Conservation (phyloP, 2,329 filamentous ascomycete genomes). For the Huntiella savannae region DNA sequence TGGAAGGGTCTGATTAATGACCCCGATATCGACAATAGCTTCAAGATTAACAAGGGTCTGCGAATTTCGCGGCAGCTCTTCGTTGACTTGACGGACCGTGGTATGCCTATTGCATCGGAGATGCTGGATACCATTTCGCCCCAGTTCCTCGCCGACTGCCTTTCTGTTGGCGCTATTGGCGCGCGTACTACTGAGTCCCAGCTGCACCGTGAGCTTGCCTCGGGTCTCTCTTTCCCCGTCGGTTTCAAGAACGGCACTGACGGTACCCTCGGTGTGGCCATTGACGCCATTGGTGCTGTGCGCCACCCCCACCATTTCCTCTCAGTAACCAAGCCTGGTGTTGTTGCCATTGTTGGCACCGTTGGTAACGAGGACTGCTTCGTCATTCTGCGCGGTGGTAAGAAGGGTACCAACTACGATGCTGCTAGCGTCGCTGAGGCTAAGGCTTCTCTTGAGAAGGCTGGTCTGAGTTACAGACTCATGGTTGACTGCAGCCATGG, state of each 20-base stretch:
- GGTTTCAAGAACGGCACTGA: slow-evolving; percentile 99
- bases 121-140: slow-evolving; percentile 98
- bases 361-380: slow-evolving; percentile 94
- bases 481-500: slow-evolving; percentile 99
- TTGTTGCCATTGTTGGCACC: slow-evolving; percentile 87
- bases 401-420: slow-evolving; percentile 87
- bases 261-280: slow-evolving; percentile 69
- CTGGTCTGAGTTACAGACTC: slow-evolving; percentile 54
- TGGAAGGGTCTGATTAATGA: slow-evolving; percentile 99
- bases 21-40: slow-evolving; percentile 93
- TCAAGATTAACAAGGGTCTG: slow-evolving; percentile 97
- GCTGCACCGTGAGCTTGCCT: slow-evolving; percentile 84
- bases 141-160: slow-evolving; percentile 82
- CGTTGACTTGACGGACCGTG: slow-evolving; percentile 73
- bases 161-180: slow-evolving; percentile 82
- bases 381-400: slow-evolving; percentile 83
- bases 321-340: slow-evolving; percentile 88
- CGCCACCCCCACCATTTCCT: slow-evolving; percentile 90
- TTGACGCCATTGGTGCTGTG: slow-evolving; percentile 88
- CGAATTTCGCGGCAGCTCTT: slow-evolving; percentile 76
- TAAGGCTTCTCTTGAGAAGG: slow-evolving; percentile 58
- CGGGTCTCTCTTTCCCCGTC: slow-evolving; percentile 86
- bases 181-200: slow-evolving; percentile 95
- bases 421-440: slow-evolving; percentile 65
- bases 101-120: slow-evolving; percentile 92